Base-by-base conservation (phyloP, 2,329 filamentous ascomycete genomes). In the Colletotrichum melonis region DNA sequence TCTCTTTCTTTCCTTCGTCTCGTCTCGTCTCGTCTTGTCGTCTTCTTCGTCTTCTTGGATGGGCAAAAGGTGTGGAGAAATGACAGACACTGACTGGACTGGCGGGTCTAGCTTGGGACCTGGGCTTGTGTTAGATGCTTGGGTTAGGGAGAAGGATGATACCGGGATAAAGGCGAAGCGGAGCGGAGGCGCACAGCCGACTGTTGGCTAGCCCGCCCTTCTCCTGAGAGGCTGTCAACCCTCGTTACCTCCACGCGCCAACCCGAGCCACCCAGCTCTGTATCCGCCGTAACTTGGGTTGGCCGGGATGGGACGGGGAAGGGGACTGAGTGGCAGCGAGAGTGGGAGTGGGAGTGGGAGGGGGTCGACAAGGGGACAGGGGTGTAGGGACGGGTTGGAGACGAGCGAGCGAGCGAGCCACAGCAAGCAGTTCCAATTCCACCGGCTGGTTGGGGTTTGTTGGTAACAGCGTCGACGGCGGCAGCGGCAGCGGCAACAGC, bases 101-200 rank as follows among this genome's bases (percentile, higher is more conserved):
- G 63, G 72, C 72, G 72, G 72, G 72, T 72, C 71, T 72, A 72
- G 72, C 72, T 71, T 54, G 62, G 63, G 67, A 73, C 56, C 67
- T 67, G 62, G 67, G 71, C 68, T 63, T 74, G 57, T 74, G 68
- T 74, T 72, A 65, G 71, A 71, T 73, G 67, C 67, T 73, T 73
- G 66, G 70, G 67, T 72, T 56, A 67, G 72, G 67, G 63, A 74
- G 68, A 58, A 74, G 72, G 72, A 72, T 74, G 72, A 74, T 74
- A 72, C 72, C 68, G 72, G 72, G 72, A 74, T 74, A 74, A 74
- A 74, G 72, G 72, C 72, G 52, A 72, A 74, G 72, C 72, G 72
- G 68, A 74, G 72, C 62, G 57, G 72, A 72, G 68, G 72, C 67
- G 67, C 72, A 72, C 62, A 72, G 68, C 72, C 68, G 72, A 74